phyloP scores from a whole-genome alignment of 73 alveolate genomes.

The Stentor coeruleus region DNA sequence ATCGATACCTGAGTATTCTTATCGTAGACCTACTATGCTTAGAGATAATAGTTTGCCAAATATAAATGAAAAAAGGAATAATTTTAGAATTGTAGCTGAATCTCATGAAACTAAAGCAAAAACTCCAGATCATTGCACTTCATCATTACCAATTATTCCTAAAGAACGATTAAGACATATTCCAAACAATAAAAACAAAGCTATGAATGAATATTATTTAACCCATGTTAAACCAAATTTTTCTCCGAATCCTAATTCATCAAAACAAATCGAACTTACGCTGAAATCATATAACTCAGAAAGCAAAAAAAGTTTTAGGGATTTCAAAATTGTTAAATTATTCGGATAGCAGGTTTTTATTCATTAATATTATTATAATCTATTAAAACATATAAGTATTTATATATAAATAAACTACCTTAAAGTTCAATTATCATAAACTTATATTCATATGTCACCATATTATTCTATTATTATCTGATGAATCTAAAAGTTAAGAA shows the following conservation, averaged over 20 bases:
- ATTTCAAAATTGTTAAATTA: not conserved
- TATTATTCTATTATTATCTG: too few species aligned
- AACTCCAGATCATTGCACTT: too few species aligned
- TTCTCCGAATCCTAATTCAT: not conserved
- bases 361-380: too few species aligned
- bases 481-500: not conserved
- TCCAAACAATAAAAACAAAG: not conserved
- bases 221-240: not conserved
- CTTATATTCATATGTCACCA: not conserved
- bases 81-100: too few species aligned
- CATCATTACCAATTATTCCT: too few species aligned
- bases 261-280: not conserved
- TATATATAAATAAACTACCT: not conserved
- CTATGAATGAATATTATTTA: not conserved
- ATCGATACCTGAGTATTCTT: too few species aligned
- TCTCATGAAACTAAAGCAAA: too few species aligned
- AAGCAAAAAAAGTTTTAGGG: not conserved
- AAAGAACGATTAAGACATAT: too few species aligned
- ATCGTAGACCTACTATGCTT: too few species aligned
- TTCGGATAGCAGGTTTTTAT: not conserved
- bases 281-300: not conserved
- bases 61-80: too few species aligned
- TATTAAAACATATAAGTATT: too few species aligned
- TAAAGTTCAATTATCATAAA: not conserved
- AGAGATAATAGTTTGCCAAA: too few species aligned